Evolutionary conservation across 345 rosid genomes (phyloP), one percentile per base, ranked within the genome.

Genomic region (Aethionema arabicum): DNA sequence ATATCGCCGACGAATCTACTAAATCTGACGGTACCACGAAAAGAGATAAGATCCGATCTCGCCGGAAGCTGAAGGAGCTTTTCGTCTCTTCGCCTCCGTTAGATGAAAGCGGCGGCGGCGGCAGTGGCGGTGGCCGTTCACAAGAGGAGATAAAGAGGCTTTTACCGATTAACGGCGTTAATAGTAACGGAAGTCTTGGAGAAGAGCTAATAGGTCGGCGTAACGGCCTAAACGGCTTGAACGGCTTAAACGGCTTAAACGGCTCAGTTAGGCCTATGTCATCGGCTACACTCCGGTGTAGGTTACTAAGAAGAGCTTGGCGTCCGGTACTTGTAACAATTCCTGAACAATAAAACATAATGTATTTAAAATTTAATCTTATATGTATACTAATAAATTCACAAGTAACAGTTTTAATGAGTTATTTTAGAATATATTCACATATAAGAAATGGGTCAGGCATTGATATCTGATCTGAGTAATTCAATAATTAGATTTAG

Each of bases 301-400:
- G 93, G 43, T 72, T 89, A 62, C 66, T 92, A 61, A 73, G 89
- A 70, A 80, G 90, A 79, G 80, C 95, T 30, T 92, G 96, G 96
- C 82, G 93, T 46, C 95, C 96, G 3, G 81, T 86, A 53, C 83
- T 89, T 52, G 81, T 85, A 12, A 73, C 93, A 0, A 92, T 89
- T 36, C 91, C 98, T 3, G 98, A 92, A 80, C 82, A 83, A 71
- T 69, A 39, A 55, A 46, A 49, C 70, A 57, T 6, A 15, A 74
- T 57, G 60, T 56, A 4, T 6, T 40, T 40, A 40, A 40, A 40
- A 21, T 21, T 21, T 21, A 21, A 21, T 21, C 27, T 21, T 21
- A 21, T 21, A 21, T 21, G 2, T 21, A 21, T 21, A 1, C 27
- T 21, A 21, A 21, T 21, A 21, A 21, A 21, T 21, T 21, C 27